Conservation (phyloP, 352 stramenopile genomes). For the Phytophthora macrochlamydospora region DNA sequence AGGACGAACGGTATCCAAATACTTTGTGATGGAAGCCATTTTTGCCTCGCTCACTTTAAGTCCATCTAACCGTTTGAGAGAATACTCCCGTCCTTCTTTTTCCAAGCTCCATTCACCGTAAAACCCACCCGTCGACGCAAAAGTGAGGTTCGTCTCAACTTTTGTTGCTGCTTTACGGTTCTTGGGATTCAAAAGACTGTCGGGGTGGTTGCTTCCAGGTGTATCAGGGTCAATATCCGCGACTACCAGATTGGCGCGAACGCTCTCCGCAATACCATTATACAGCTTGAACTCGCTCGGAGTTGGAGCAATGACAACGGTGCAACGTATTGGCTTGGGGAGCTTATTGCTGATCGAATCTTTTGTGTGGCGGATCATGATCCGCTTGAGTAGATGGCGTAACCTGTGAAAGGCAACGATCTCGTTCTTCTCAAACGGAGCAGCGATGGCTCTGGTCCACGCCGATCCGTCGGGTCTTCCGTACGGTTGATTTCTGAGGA, state of each 20-base stretch:
- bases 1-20: slow-evolving; percentile 40
- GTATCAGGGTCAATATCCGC: slow-evolving; percentile 58
- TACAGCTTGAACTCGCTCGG: slow-evolving; percentile 65
- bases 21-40: slow-evolving; percentile 32
- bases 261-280: slow-evolving; percentile 54
- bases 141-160: slow-evolving; percentile 48
- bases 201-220: slow-evolving; percentile 44
- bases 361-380: slow-evolving; percentile 96
- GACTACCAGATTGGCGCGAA: slow-evolving; percentile 59
- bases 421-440: slow-evolving; percentile 66
- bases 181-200: slow-evolving; percentile 72
- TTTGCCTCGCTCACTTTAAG: slow-evolving; percentile 33
- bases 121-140: slow-evolving; percentile 50
- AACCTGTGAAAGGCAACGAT: slow-evolving; percentile 65
- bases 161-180: slow-evolving; percentile 47
- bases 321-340: slow-evolving; percentile 45
- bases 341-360: slow-evolving; percentile 71
- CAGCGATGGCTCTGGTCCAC: slow-evolving; percentile 70
- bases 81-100: slow-evolving; percentile 34
- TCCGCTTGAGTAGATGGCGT: slow-evolving; percentile 74
- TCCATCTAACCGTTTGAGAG: slow-evolving; percentile 37
- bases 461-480: slow-evolving; percentile 65
- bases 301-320: slow-evolving; percentile 55
- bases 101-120: slow-evolving; percentile 36
- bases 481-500: slow-evolving; percentile 88